Percentiles rank a stretch among this genome's conserved stretches.
Conservation (phyloP, 768 basidiomycete genomes). For the Pisolithus microcarpus region DNA sequence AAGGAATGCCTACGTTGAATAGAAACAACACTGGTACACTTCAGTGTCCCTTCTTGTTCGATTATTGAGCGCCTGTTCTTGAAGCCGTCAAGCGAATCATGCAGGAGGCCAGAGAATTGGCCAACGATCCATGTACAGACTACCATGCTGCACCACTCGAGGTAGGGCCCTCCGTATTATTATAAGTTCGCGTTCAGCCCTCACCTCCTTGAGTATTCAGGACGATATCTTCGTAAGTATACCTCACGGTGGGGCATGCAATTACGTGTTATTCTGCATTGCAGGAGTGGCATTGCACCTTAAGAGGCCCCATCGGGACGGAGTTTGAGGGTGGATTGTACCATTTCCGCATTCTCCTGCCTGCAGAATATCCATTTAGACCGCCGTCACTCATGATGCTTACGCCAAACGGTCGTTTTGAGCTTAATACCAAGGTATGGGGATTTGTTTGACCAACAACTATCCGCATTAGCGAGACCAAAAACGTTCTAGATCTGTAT, state of each 20-base stretch:
- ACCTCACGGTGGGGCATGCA: neutral
- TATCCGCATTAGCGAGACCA: conserved; percentile 6
- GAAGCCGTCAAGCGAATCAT: conserved; percentile 93
- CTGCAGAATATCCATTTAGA: conserved; percentile 93
- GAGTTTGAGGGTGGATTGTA: conserved; percentile 96
- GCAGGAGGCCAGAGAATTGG: conserved; percentile 89
- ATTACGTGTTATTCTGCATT: conserved; percentile 13
- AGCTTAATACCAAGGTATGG: conserved; percentile 87
- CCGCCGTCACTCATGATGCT: conserved; percentile 95
- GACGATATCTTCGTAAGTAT: conserved; percentile 80
- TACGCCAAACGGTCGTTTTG: conserved; percentile 95
- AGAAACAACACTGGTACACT: conserved; percentile 82
- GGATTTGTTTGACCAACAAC: conserved; percentile 9
- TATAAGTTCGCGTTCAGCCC: neutral
- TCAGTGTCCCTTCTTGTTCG: neutral
- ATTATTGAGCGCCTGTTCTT: neutral
- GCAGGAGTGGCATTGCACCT: conserved; percentile 95
- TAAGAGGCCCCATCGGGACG: conserved; percentile 79
- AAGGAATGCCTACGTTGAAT: conserved; percentile 46
- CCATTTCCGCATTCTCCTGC: conserved; percentile 85
- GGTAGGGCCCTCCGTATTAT: conserved; percentile 40
- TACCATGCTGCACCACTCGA: conserved; percentile 75
- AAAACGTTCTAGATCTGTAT: conserved; percentile 66
- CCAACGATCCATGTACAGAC: conserved; percentile 77
- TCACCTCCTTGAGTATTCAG: conserved; percentile 28